Base-by-base conservation (phyloP, 2,329 filamentous ascomycete genomes). In the Fusarium subtropicale region DNA sequence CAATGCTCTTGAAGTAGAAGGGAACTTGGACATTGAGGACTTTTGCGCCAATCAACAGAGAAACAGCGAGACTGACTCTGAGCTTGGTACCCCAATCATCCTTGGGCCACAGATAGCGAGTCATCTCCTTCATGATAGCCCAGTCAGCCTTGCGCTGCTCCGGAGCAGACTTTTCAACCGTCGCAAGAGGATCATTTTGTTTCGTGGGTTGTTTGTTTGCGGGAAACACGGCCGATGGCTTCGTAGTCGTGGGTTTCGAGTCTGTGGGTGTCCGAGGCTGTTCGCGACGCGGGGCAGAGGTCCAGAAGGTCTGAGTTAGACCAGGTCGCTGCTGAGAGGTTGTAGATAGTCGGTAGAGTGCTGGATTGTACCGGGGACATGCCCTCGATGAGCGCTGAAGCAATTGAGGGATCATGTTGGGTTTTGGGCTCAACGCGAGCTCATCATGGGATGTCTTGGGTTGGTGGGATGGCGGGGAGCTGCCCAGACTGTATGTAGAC, bases 81-180 rank as follows among this genome's bases (percentile, higher is more conserved):
- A 94, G 82, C 78, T 97, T 93, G 5, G 94, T 97, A 44, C 77
- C 77, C 48, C 79, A 68, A 57, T 90, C 90, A 79, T 94, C 90
- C 83, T 96, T 97, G 24, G 96, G 96, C 96, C 96, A 99, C 24
- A 99, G 84, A 79, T 99, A 99, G 66, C 90, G 90, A 64, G 91
- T 90, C 95, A 99, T 98, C 79, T 99, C 95, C 81, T 92, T 97
- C 85, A 99, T 96, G 72, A 99, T 99, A 48, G 94, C 94, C 95
- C 95, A 97, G 77, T 99, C 96, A 11, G 94, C 95, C 81, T 94
- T 97, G 74, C 96, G 89, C 85, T 99, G 97, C 81, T 97, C 93
- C 74, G 94, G 90, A 22, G 89, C 90, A 52, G 88, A 89, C 72
- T 81, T 82, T 22, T 81, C 79, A 31, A 71, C 69, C 12, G 60